Evolutionary conservation across 202 grass and related monocot genomes (phyloP), one percentile per base, ranked within the genome.

Genomic region (Schoenoplectus tabernaemontani): DNA sequence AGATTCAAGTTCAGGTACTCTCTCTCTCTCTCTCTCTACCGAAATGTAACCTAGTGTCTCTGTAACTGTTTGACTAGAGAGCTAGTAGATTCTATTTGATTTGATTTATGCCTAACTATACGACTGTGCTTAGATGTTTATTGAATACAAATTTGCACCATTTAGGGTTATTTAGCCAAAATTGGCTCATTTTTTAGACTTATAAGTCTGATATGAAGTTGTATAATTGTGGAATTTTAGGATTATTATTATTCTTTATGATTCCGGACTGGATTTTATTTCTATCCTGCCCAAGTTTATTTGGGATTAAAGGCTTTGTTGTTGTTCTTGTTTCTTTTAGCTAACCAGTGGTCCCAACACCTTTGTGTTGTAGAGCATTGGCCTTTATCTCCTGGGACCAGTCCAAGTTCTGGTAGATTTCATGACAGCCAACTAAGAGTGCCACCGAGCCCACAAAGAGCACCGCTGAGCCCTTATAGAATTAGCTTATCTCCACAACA

Each of bases 1-100:
- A 77, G 87, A 75, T 76, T 76, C 69, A 78, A 86, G 83, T 85
- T 89, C 88, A 59, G 84, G 91, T 95, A 91, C 82, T 87, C 43
- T n/a, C 7, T 26, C 19, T 12, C 24, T n/a, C 15, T 33, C 47
- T 54, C 70, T 1, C 2, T 28, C 19, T 42, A 4, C 70, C 70
- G 80, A 60, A 70, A 84, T 59, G 62, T 50, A 50, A 50, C 32
- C 15, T 24, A 53, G 22, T 26, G 41, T 30, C 34, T 66, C 34
- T 66, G 46, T 50, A 13, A 22, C 28, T n/a, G n/a, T n/a, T n/a
- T 74, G 13, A 51, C 13, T 46, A 74, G 7, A 74, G 13, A 9
- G 11, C 23, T 51, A 7, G 65, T 46, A 7, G 6, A 51, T 73
- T 73, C 24, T 73, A n/a, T 71, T 13, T 73, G 26, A 53, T 23